Evolutionary conservation across 2,329 filamentous ascomycete species (phyloP).

Genomic region (Trichoderma oligosporum): DNA sequence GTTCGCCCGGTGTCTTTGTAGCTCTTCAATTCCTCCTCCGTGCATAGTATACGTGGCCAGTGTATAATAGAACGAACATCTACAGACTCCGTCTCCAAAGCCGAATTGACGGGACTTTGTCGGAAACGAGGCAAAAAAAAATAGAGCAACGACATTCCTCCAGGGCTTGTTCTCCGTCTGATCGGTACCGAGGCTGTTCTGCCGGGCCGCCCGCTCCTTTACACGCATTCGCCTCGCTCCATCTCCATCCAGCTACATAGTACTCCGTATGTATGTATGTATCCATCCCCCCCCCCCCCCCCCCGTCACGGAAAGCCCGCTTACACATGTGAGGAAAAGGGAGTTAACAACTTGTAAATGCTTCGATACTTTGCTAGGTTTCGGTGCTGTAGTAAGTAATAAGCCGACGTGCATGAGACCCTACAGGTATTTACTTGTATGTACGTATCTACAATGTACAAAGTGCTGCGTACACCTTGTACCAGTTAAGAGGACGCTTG

Average conservation of each 20-base stretch:
- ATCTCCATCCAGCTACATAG: no score
- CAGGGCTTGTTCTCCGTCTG: neutral
- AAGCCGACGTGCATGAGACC: conserved; percentile 7
- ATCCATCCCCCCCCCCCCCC: neutral
- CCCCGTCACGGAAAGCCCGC: conserved; percentile 5
- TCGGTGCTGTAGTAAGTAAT: conserved; percentile 11
- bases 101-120: neutral
- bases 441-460: neutral
- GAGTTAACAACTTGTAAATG: neutral
- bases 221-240: conserved; percentile 11
- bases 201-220: conserved; percentile 1
- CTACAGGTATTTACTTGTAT: neutral
- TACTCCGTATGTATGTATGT: no score
- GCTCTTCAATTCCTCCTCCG: neutral
- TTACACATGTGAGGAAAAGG: neutral
- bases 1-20: conserved; percentile 1
- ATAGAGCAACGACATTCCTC: no score
- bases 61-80: neutral
- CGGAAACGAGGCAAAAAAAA: neutral
- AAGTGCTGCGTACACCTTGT: conserved; percentile 1
- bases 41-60: no score
- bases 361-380: neutral
- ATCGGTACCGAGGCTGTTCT: conserved; percentile 9
- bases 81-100: neutral
- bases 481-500: conserved; percentile 6